Base-by-base conservation (phyloP, 164 flowering plant species). In the Stephania yunnanensis region DNA sequence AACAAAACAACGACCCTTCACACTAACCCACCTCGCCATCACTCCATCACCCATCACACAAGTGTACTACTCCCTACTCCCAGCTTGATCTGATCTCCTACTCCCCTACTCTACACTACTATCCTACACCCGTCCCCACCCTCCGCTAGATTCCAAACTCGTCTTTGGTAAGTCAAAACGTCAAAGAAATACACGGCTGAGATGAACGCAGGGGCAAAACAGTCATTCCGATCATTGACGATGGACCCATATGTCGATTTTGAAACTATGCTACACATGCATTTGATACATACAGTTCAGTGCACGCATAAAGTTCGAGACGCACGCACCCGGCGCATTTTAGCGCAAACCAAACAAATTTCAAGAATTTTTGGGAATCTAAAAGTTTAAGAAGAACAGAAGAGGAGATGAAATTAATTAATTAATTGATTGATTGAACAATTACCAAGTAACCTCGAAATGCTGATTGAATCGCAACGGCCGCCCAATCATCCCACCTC, bases 361-460 rank as follows among this genome's bases (percentile, higher is more conserved):
- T n/a, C 2, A 44, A 44, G 7, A 45, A 17, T 17, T 17, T 17
- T 70, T 25, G 20, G 20, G 64, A 58, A 58, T 45, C 19, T 30
- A 30, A 42, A 50, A 45, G 19, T 15, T 42, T 69, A 0, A 70
- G 29, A 13, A 17, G 8, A 68, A 70, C n/a, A 25, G 19, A 70
- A 13, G 78, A 19, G 65, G 1, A 22, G 1, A 71, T 36, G 31
- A 70, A 46, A 69, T 9, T 55, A 55, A 10, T 25, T 25, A 46
- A 72, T 72, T 74, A 22, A 36, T 36, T 36, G 42, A 36, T 4
- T 36, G 42, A 36, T 36, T 36, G 42, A 36, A 36, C 42, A 36
- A 36, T 36, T 36, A 94, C 98, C 93, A 94, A 83, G 74, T 91
- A 94, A 65, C 89, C 97, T 69, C 98, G 85, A 79, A 94, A 94